A percentile compares a stretch with the other conserved stretches of the same genome.
phyloP scores from a whole-genome alignment of 495 filamentous ascomycete genomes.

The Trichoderma gamsii region DNA sequence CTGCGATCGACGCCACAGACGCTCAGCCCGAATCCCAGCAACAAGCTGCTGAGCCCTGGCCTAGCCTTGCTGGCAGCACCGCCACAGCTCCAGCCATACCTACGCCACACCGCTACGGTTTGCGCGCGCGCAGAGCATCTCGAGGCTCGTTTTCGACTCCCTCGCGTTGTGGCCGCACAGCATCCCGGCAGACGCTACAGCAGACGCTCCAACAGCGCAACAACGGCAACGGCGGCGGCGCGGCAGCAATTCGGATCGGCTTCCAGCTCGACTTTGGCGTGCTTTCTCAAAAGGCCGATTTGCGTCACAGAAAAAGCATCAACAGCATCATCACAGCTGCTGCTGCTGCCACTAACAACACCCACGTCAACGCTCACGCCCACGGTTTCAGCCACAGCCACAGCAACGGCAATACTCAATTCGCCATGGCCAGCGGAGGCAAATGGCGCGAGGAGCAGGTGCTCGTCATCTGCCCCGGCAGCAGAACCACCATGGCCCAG shows the following conservation, averaged over 20 bases:
- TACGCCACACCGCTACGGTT: constrained; percentile 5
- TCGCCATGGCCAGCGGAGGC: constrained; percentile 19
- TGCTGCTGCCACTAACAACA: neutral
- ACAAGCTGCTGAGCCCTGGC: neutral
- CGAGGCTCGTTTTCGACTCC: constrained; percentile 10
- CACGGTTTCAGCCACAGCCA: neutral
- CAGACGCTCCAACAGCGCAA: neutral
- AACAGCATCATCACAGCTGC: neutral
- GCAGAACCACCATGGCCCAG: constrained; percentile 88
- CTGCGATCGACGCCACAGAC: neutral
- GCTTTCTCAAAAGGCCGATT: neutral
- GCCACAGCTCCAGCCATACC: neutral
- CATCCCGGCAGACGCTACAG: neutral
- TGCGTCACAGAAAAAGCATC: neutral
- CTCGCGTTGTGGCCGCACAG: neutral
- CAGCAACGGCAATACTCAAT: neutral
- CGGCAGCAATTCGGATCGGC: neutral
- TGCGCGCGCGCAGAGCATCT: constrained; percentile 13
- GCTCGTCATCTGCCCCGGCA: constrained; percentile 85
- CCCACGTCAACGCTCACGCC: neutral
- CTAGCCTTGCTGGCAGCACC: neutral
- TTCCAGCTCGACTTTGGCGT: neutral
- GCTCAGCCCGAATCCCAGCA: neutral
- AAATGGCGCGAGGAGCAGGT: constrained; percentile 52
- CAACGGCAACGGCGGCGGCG: neutral